Base-by-base conservation (phyloP, 805 yeast genomes). In the Blastobotrys mokoenaii region DNA sequence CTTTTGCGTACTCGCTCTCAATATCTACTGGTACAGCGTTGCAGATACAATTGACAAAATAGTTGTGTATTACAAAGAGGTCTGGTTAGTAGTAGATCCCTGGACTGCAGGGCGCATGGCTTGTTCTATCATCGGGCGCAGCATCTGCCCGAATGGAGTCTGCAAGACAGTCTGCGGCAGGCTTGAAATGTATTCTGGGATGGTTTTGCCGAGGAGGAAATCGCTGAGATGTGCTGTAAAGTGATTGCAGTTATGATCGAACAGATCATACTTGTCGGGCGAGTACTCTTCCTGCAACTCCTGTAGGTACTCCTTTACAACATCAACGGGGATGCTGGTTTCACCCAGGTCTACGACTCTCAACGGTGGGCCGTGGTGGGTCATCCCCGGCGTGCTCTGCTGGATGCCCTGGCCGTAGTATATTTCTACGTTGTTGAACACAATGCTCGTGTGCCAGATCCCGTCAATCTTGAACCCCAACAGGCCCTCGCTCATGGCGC, bases 201-300 rank as follows among this genome's bases (percentile, higher is more conserved):
- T 66, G 42, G 65, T 69, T 46, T 66, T 64, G 5, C 80, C 83
- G 18, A 74, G 78, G 47, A 79, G 60, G 50, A 80, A 80, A 53
- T 79, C 78, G 36, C 76, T 55, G 46, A 76, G 56, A 38, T 72
- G 78, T 52, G 79, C 73, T 15, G 82, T 70, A 62, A 81, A 80
- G 61, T 82, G 81, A 61, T 80, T 80, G 61, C 87, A 80, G 56
- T 80, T 80, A 60, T 80, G 80, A 44, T 71, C 70, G 47, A 80
- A 77, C 47, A 80, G 59, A 51, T 78, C 77, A 62, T 80, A 80
- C 33, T 61, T 65, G 7, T 64, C 66, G 7, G 77, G 72, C 12
- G 66, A 58, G 52, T 69, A 79, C 47, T 70, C 73, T 9, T 67
- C 66, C 29, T 61, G 58, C 25, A 79, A 59, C 38, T 79, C 82